Base-by-base conservation (phyloP, 2,329 filamentous ascomycete species). In the Beauveria caledonica region DNA sequence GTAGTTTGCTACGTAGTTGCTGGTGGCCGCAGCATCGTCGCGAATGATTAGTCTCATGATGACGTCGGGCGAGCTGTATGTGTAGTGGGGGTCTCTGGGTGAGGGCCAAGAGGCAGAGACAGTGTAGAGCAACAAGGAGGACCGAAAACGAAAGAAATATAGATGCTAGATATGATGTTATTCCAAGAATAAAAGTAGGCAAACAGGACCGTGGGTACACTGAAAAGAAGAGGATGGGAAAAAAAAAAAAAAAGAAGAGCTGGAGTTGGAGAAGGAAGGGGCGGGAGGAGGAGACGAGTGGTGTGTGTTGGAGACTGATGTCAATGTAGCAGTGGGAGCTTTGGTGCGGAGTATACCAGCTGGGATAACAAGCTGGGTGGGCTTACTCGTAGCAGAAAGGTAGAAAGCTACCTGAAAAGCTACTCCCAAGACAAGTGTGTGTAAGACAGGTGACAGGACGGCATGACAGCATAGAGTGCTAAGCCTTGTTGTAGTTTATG, bases 41-140 rank as follows among this genome's bases (percentile, higher is more conserved):
- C 89, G 83, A 71, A 94, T 89, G 74, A 94, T 92, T 69, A 94
- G 84, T 77, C 89, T 86, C 90, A 90, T 94, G 67, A 67, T 77
- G 71, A 63, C 60, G 60, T 62, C 53, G 60, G 44, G 46, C 36
- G 19, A 11, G 27, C 17, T 40, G 39, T 48, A 23, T 25, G 55
- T 49, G 29, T 48, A 45, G 50, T 55, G 49, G 50, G 46, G 53
- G 56, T 44, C 25, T 36, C 36, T 25, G 19, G 60, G 39, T 40
- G 36, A 58, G 51, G 54, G 33, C 45, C 40, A 23, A 29, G 25
- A 15, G 45, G 51, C 23, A 60, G 19, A 48, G 33, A n/a, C 51
- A n/a, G 36, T 44, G 44, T 19, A 17, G 21, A 50, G 6, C 33
- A 25, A 8, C 29, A 17, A 58, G 21, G 17, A 27, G 21, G 29